Base-by-base conservation (phyloP, 164 flowering plant genomes). In the Annona squamosa region DNA sequence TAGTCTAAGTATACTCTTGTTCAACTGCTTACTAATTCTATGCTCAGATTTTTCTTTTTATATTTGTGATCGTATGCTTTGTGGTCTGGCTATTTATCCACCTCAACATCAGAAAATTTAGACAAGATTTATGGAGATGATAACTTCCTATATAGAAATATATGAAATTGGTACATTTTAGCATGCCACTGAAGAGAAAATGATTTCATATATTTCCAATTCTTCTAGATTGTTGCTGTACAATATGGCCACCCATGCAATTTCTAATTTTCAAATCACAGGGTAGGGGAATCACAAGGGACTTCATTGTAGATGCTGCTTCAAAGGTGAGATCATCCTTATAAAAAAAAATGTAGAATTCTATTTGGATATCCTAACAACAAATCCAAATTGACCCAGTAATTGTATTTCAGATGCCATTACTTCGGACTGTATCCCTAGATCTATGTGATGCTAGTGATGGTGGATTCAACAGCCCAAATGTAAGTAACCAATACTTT, bases 391-490 rank as follows among this genome's bases (percentile, higher is more conserved):
- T 57, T 73, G 10, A 66, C 70, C 47, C 48, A 5, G 61, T 74
- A 64, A 62, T 71, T 48, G 37, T 26, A 67, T 65, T 71, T 47
- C 85, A 92, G 97, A 17, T 88, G 85, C 93, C 90, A 12, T 81
- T 89, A 88, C 93, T 92, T 63, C 87, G 94, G 46, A 83, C 82
- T 65, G 9, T 92, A n/a, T 85, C 97, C 17, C 63, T 92, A 19
- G 97, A 92, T 79, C 69, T 84, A 72, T 92, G 94, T 74, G 94
- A 92, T 76, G 90, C 94, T 68, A 67, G 69, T 61, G 89, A 86
- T 69, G 91, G 89, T 61, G 86, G 83, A 74, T 88, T 87, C 67
- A 84, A 89, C 65, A 78, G 82, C 74, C 93, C 92, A 57, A 75
- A 73, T 74, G 97, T 91, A 84, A 87, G 92, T 80, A 41, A 67